A percentile compares a stretch with the other conserved stretches of the same genome.
Evolutionary conservation across 495 filamentous ascomycete species (phyloP).

Genomic region (Friedmanniomyces endolithicus): DNA sequence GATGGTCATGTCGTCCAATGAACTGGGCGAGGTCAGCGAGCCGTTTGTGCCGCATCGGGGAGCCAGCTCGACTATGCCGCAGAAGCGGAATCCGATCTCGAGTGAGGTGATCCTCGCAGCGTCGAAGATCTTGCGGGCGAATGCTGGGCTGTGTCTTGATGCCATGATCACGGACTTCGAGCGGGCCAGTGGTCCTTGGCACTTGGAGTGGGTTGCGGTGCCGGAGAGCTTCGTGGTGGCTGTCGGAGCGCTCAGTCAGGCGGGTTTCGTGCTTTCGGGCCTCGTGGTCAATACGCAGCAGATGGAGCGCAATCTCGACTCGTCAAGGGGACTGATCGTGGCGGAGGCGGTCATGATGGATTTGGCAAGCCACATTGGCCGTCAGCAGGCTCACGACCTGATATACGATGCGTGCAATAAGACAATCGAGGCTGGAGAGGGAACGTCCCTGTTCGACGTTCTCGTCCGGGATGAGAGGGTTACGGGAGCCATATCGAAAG

Average conservation of each 20-base stretch:
- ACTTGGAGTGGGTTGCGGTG: conserved; percentile 43
- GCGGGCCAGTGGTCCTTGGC: conserved; percentile 41
- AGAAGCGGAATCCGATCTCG: conserved; percentile 45
- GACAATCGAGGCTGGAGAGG: conserved; percentile 32
- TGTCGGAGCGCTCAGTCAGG: conserved; percentile 38
- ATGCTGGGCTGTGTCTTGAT: conserved; percentile 39
- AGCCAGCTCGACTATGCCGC: conserved; percentile 43
- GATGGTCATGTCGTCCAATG: conserved; percentile 45
- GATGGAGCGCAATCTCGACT: conserved; percentile 39
- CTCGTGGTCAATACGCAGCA: conserved; percentile 36
- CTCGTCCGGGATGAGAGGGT: conserved; percentile 33
- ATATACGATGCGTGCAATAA: conserved; percentile 43
- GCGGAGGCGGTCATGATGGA: conserved; percentile 48
- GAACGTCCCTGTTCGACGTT: conserved; percentile 32
- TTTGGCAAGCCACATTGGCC: conserved; percentile 36
- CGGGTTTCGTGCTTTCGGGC: conserved; percentile 37
- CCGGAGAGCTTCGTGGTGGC: conserved; percentile 41
- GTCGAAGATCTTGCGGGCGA: conserved; percentile 38
- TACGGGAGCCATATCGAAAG: conserved; percentile 29
- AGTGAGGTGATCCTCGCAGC: conserved; percentile 41
- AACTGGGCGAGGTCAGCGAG: conserved; percentile 42
- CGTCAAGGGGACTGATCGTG: conserved; percentile 40
- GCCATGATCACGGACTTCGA: conserved; percentile 45
- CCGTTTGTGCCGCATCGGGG: conserved; percentile 44
- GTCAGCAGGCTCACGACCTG: conserved; percentile 41